Base-by-base conservation (phyloP, 73 alveolate species). In the Stentor coeruleus region DNA sequence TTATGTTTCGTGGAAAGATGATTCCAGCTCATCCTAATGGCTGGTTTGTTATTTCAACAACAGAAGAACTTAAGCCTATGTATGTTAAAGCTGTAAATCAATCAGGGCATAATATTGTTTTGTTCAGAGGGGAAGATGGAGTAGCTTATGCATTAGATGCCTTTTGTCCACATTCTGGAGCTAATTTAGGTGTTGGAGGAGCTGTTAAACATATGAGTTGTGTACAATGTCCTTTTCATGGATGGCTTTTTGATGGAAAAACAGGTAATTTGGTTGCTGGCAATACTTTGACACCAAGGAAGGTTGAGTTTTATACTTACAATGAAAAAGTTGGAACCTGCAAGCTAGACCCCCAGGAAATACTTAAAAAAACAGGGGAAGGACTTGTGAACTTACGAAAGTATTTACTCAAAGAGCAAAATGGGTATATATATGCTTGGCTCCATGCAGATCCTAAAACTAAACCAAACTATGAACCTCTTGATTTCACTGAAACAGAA, bases 211-310 rank as follows among this genome's bases (percentile, higher is more conserved):
- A 58, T 59, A 66, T 36, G 26, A 74, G 85, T 3, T 84, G 93
- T 35, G 59, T 87, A 15, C 90, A 87, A 3, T 87, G 93, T 35
- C 93, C 93, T 35, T 87, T 87, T 85, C 93, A 87, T 66, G 93
- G 93, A 33, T 87, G 93, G 93, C 37, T 75, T 38, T 87, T 87
- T 38, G 93, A 87, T 55, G 93, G 93, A 0, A 58, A 87, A 59
- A 26, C 87, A 36, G 93, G 93, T 38, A 85, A 57, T 41, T 87
- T 79, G 11, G 93, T 87, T 1, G 26, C 74, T 37, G 77, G 85
- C 36, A 87, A 74, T 14, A 57, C 38, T 36, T 42, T 76, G 28
- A 85, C 74, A 15, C 85, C 80, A 15, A 74, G 83, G 39, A 38
- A 76, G 38, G 90, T 74, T 28, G 36, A 82, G 6, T 57, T 39